Percentiles rank a stretch among this genome's conserved stretches.
These are phyloP conservation scores for Monosporozyma yasuniensis DNA, from an alignment of 805 yeast genomes.

Conservation along the genomic window DNA sequence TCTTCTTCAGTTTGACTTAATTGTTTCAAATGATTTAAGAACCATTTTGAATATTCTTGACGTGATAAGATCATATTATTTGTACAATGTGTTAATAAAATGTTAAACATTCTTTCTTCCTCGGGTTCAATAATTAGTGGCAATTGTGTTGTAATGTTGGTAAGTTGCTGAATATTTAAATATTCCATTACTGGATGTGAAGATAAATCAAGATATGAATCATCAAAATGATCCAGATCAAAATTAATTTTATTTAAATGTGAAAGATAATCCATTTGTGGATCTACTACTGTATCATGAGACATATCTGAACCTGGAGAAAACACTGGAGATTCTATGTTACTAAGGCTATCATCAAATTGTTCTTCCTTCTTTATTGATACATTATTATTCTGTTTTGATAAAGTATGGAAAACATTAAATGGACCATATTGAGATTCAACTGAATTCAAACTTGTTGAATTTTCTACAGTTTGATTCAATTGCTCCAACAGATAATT, in stretches of 20 bases:
- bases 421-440: slow-evolving; percentile 14
- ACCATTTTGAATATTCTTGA: slow-evolving; percentile 14
- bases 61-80: slow-evolving; percentile 12
- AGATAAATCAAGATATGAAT: background rate
- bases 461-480: slow-evolving; percentile 5
- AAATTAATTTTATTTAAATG: background rate
- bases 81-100: slow-evolving; percentile 13
- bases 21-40: slow-evolving; percentile 11
- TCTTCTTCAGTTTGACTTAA: slow-evolving; percentile 7
- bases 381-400: background rate
- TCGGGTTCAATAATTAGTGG: slow-evolving; percentile 1
- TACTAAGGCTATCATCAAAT: background rate
- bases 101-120: slow-evolving; percentile 9
- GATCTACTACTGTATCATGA: background rate
- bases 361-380: background rate
- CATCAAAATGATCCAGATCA: background rate
- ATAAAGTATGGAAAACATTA: slow-evolving; percentile 1
- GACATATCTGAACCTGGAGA: background rate
- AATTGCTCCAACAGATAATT: slow-evolving; percentile 9
- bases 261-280: background rate
- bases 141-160: background rate
- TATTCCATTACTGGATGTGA: background rate
- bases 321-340: background rate
- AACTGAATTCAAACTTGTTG: background rate
- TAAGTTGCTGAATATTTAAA: background rate